Conservation (phyloP, 805 yeast genomes). For the Kodamaea leandrae region DNA sequence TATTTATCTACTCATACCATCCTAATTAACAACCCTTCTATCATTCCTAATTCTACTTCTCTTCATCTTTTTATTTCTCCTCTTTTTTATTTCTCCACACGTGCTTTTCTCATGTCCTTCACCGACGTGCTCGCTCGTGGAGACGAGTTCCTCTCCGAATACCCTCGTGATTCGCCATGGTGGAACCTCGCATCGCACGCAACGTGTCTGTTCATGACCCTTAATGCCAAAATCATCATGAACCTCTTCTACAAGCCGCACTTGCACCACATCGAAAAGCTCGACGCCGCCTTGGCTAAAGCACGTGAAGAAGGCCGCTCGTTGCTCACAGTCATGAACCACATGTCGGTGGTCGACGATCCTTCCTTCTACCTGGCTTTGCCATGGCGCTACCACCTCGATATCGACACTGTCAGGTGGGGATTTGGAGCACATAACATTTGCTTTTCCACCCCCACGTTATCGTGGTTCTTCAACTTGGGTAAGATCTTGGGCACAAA, state of each 20-base stretch:
- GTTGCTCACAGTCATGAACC: slow-evolving; percentile 84
- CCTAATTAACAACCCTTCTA: background rate
- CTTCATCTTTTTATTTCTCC: background rate
- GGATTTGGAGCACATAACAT: slow-evolving; percentile 91
- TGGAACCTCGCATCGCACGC: slow-evolving; percentile 73
- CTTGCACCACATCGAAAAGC: slow-evolving; percentile 57
- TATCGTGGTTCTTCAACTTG: slow-evolving; percentile 67
- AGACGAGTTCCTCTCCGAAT: slow-evolving; percentile 61
- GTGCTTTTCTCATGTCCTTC: slow-evolving; percentile 53
- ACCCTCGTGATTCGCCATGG: slow-evolving; percentile 53
- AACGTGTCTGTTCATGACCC: slow-evolving; percentile 65
- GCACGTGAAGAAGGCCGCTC: slow-evolving; percentile 71
- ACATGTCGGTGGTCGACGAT: slow-evolving; percentile 89
- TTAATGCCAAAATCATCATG: slow-evolving; percentile 59
- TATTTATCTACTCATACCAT: background rate
- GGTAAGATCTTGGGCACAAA: slow-evolving; percentile 88
- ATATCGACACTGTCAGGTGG: slow-evolving; percentile 78
- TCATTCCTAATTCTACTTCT: background rate
- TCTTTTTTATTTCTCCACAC: background rate
- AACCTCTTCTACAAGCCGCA: slow-evolving; percentile 62
- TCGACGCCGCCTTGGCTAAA: slow-evolving; percentile 61
- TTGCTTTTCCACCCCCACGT: slow-evolving; percentile 61
- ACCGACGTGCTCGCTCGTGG: slow-evolving; percentile 70
- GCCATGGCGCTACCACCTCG: slow-evolving; percentile 64
- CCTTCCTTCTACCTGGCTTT: slow-evolving; percentile 86